These are phyloP conservation scores for Tilletiaria anomala DNA, from an alignment of 1,284 basidiomycete species.

Conservation along the genomic window DNA sequence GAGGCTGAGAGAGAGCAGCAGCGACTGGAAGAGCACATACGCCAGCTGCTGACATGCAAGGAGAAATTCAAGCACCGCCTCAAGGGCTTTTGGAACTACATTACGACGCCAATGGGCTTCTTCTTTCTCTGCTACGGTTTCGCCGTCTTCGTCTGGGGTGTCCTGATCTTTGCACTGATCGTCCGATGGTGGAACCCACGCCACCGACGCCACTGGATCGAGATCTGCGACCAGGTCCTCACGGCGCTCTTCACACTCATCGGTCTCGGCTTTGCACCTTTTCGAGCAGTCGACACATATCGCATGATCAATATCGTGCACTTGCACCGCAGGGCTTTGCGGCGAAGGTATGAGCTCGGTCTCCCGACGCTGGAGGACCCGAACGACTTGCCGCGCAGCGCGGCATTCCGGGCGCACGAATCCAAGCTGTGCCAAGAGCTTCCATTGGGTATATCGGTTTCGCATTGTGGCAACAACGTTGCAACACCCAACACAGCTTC, in stretches of 20 bases:
- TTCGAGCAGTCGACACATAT: conserved; percentile 35
- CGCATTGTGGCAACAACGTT: too few relatives aligned
- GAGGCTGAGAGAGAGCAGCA: too few relatives aligned
- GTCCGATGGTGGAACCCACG: conserved; percentile 23
- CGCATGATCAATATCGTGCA: conserved; percentile 34
- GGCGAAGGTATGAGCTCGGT: too few relatives aligned
- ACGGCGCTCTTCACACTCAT: conserved; percentile 33
- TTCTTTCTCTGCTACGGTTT: conserved; percentile 33
- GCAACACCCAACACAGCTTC: too few relatives aligned
- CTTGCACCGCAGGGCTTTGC: too few relatives aligned
- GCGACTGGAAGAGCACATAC: conserved; percentile 67
- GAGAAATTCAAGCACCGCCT: conserved; percentile 43
- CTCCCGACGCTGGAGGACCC: too few relatives aligned
- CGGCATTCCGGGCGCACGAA: too few relatives aligned
- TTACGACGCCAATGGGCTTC: conserved; percentile 31
- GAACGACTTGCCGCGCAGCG: too few relatives aligned
- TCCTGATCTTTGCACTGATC: conserved; percentile 30
- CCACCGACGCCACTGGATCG: conserved; percentile 28
- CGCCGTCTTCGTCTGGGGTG: conserved; percentile 18
- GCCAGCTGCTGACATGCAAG: conserved; percentile 56
- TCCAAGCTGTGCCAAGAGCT: too few relatives aligned
- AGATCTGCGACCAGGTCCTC: conserved; percentile 36
- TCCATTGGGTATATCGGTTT: too few relatives aligned
- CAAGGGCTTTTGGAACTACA: conserved; percentile 26
- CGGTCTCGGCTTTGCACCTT: conserved; percentile 34